Percentiles rank a stretch among this genome's conserved stretches.
These are phyloP conservation scores for Priceomyces melissophilus DNA, from an alignment of 805 yeast species.

Conservation along the genomic window DNA sequence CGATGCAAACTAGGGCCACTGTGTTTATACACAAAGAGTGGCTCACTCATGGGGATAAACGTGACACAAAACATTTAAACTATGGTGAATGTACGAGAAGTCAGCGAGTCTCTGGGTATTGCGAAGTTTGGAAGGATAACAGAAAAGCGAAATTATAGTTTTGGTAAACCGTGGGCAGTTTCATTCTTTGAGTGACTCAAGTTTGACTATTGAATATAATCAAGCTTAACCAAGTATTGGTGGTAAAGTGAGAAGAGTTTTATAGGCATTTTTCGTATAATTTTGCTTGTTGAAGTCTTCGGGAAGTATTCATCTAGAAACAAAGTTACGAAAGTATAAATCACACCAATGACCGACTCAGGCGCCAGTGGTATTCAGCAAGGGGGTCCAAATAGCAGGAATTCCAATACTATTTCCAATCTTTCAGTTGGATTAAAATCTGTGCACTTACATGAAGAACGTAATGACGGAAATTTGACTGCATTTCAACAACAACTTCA, in stretches of 20 bases:
- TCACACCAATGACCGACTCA: constrained; percentile 2
- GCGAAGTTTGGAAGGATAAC: too few species aligned
- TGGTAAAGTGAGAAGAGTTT: too few species aligned
- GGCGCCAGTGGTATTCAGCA: neutral
- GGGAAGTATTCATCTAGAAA: neutral
- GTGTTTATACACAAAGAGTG: neutral
- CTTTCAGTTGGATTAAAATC: constrained; percentile 45
- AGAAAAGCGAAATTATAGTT: too few species aligned
- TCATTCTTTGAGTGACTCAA: too few species aligned
- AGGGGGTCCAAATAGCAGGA: constrained; percentile 5
- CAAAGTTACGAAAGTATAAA: constrained; percentile 45
- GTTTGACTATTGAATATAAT: too few species aligned
- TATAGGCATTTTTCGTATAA: too few species aligned
- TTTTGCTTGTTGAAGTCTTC: neutral
- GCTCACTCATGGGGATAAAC: too few species aligned
- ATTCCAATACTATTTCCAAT: constrained; percentile 35
- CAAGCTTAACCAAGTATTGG: too few species aligned
- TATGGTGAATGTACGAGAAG: too few species aligned
- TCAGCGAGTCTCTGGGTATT: too few species aligned
- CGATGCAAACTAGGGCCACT: neutral
- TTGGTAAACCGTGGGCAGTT: too few species aligned
- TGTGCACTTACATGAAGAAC: constrained; percentile 41
- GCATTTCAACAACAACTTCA: constrained; percentile 45
- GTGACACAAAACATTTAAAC: too few species aligned
- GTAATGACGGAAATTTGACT: constrained; percentile 38